A percentile compares a stretch with the other conserved stretches of the same genome.
phyloP scores from a whole-genome alignment of 805 yeast species.

The Candida tallmaniae region DNA sequence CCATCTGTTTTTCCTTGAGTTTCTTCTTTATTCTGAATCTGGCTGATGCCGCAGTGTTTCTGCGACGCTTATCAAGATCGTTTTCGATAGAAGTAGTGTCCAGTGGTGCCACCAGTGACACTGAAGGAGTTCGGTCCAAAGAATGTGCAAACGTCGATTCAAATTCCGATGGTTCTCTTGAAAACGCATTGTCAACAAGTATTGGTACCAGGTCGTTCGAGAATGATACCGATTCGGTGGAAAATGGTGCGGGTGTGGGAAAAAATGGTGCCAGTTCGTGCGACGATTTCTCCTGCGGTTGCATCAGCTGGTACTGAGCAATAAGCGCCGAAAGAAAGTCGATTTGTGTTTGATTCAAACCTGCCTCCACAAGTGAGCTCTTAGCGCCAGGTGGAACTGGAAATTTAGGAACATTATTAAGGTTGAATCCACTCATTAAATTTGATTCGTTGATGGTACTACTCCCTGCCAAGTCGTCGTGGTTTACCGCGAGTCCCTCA shows the following conservation, averaged over 20 bases:
- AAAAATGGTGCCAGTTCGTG: not conserved
- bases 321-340: conserved; percentile 69
- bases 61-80: conserved; percentile 46
- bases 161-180: not conserved
- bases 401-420: conserved; percentile 47
- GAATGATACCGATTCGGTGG: not conserved
- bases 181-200: not conserved
- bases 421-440: conserved; percentile 1
- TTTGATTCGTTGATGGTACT: not conserved
- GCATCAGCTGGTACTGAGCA: conserved; percentile 55
- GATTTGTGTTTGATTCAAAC: conserved; percentile 64
- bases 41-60: conserved; percentile 65
- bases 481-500: too few relatives aligned
- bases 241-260: not conserved
- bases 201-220: too few relatives aligned
- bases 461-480: conserved; percentile 6
- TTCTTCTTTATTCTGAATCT: conserved; percentile 61
- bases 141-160: not conserved
- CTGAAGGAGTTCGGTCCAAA: not conserved
- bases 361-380: conserved; percentile 57
- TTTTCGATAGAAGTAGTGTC: conserved; percentile 8
- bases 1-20: conserved; percentile 56
- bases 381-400: conserved; percentile 74
- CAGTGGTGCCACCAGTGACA: not conserved
- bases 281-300: conserved; percentile 1